These are phyloP conservation scores for Cutaneotrichosporon cavernicola DNA, from an alignment of 1,284 basidiomycete genomes.

Conservation along the genomic window DNA sequence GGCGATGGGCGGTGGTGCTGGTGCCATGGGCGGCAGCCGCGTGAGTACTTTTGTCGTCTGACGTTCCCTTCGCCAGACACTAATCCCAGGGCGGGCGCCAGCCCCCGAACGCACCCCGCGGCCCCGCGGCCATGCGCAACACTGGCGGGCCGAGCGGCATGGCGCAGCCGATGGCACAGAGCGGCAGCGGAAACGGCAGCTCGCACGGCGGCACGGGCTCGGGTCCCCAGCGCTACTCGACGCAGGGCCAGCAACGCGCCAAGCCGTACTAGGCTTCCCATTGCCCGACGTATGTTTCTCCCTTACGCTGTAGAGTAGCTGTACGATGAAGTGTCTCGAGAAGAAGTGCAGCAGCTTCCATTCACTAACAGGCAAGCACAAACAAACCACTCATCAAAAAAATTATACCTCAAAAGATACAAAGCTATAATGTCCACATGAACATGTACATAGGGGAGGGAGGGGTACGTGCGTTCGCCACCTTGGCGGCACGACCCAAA, in stretches of 20 bases:
- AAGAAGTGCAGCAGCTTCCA: not conserved
- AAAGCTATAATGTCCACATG: slow-evolving; percentile 9
- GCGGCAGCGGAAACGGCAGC: slow-evolving; percentile 51
- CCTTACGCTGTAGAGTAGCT: not conserved
- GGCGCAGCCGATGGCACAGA: slow-evolving; percentile 53
- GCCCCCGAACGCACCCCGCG: slow-evolving; percentile 50
- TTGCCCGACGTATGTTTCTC: not conserved
- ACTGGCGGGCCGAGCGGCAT: slow-evolving; percentile 43
- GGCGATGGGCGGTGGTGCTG: slow-evolving; percentile 55
- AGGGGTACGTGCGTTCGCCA: not conserved
- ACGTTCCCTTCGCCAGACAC: not conserved
- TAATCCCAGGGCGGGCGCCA: slow-evolving; percentile 21
- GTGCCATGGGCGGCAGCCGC: slow-evolving; percentile 27
- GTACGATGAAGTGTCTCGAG: not conserved
- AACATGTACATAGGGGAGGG: not conserved
- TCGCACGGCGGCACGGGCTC: slow-evolving; percentile 59
- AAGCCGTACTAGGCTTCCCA: slow-evolving; percentile 43
- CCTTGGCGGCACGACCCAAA: not conserved
- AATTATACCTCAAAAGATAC: slow-evolving; percentile 7
- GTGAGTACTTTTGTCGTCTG: slow-evolving; percentile 12
- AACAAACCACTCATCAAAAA: not conserved
- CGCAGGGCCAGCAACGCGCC: slow-evolving; percentile 47
- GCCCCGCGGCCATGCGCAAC: slow-evolving; percentile 54
- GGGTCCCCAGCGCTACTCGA: slow-evolving; percentile 66
- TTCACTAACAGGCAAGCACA: not conserved